Base-by-base conservation (phyloP, 2,329 filamentous ascomycete genomes). In the Cladophialophora yegresii region DNA sequence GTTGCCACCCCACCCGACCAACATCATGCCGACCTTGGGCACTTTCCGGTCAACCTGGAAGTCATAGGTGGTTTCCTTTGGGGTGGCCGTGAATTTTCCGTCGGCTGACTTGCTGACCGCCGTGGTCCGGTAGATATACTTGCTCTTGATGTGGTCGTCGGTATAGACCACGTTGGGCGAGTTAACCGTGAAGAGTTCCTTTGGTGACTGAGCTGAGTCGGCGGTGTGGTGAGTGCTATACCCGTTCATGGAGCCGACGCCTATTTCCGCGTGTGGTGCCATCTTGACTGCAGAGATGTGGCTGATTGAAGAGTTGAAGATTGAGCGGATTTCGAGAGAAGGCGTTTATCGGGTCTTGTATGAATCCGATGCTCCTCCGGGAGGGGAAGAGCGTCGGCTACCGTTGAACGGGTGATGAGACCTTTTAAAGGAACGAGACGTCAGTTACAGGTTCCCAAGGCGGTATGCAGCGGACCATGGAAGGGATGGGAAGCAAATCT, bases 1-100 rank as follows among this genome's bases (percentile, higher is more conserved):
- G 87, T 99, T 99, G 75, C 95, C 95, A 79, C 95, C 95, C 87
- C 90, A 93, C 69, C 95, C 95, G 71, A 99, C 93, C 71, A 99
- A 85, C 95, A 99, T 98, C 82, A 97, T 86, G 75, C 95, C 95
- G 71, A 92, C 86, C 84, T 93, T 96, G 79, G 92, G 92, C 65
- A 98, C 86, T 79, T 90, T 91, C 78, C 93, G 92, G 77, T 96
- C 90, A 75, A 95, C 91, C 85, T 96, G 96, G 89, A 99, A 98
- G 83, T 97, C 89, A 79, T 98, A 99, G 72, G 89, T 81, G 68
- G 90, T 95, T 81, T 96, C 90, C 79, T 90, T 90, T 74, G 95
- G 95, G 67, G 86, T 88, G 66, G 92, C 95, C 65, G 93, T 85
- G 77, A 89, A 89, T 79, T 89, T 90, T 77, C 92, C 93, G 72